Evolutionary conservation across 371 early-diverging fungal species (phyloP).

Genomic region (Zychaea mexicana): DNA sequence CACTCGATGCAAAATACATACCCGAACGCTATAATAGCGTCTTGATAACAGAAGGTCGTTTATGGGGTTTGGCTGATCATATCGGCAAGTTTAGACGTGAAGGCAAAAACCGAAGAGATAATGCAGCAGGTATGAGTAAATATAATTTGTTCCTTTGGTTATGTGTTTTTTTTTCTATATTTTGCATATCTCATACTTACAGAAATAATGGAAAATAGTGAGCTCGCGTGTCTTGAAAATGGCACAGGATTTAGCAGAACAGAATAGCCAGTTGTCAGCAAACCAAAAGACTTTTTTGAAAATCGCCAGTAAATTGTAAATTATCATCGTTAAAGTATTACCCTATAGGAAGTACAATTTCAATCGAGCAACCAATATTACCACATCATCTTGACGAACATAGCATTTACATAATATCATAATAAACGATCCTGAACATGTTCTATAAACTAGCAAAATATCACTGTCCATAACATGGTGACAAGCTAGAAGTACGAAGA

Average conservation of each 20-base stretch:
- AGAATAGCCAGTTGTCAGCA: slow-evolving; percentile 19
- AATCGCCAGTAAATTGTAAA: slow-evolving; percentile 5
- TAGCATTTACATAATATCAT: too few relatives aligned
- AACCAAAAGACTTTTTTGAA: slow-evolving; percentile 23
- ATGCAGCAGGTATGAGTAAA: slow-evolving; percentile 65
- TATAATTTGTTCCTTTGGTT: not conserved
- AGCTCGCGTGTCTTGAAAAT: slow-evolving; percentile 34
- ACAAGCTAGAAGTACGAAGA: too few relatives aligned
- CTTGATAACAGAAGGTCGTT: slow-evolving; percentile 59
- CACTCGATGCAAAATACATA: slow-evolving; percentile 54
- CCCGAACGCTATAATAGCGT: slow-evolving; percentile 56
- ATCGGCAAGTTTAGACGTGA: slow-evolving; percentile 85
- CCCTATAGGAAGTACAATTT: too few relatives aligned
- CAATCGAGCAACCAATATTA: too few relatives aligned
- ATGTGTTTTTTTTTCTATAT: not conserved
- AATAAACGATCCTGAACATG: too few relatives aligned
- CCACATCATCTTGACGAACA: too few relatives aligned
- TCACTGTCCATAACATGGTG: too few relatives aligned
- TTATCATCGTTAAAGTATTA: too few relatives aligned
- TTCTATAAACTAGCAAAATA: too few relatives aligned
- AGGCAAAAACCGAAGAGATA: slow-evolving; percentile 88
- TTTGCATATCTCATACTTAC: not conserved
- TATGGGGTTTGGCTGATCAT: slow-evolving; percentile 85
- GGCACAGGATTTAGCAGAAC: slow-evolving; percentile 31
- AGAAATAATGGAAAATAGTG: too few relatives aligned